These are phyloP conservation scores for Phytophthora pseudosyringae DNA, from an alignment of 352 stramenopile genomes.

Conservation along the genomic window DNA sequence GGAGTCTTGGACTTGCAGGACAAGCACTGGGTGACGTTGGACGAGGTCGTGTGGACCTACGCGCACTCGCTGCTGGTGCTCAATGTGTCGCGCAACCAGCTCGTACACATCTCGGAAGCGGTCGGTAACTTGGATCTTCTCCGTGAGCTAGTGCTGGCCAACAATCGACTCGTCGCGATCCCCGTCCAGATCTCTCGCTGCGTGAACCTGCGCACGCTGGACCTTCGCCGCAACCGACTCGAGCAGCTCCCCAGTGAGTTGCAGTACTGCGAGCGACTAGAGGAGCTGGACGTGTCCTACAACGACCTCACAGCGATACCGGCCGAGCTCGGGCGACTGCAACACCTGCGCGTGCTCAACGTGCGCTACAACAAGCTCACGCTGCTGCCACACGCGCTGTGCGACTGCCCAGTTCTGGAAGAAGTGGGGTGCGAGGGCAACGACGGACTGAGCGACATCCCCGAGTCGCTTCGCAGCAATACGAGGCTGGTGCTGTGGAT, in stretches of 20 bases:
- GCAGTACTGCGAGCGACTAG: slow-evolving; percentile 75
- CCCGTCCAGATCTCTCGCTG: slow-evolving; percentile 62
- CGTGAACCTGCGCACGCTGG: slow-evolving; percentile 70
- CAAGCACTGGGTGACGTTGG: slow-evolving; percentile 82
- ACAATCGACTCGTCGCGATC: slow-evolving; percentile 67
- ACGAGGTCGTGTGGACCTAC: slow-evolving; percentile 81
- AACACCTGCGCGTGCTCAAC: slow-evolving; percentile 65
- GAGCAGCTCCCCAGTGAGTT: slow-evolving; percentile 65
- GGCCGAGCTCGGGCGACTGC: slow-evolving; percentile 58
- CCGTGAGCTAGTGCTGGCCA: slow-evolving; percentile 62
- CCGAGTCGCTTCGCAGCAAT: slow-evolving; percentile 70
- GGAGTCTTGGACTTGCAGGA: slow-evolving; percentile 74
- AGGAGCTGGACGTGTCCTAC: slow-evolving; percentile 66
- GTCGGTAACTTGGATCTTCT: slow-evolving; percentile 72
- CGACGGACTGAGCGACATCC: slow-evolving; percentile 60
- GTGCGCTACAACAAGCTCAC: slow-evolving; percentile 80
- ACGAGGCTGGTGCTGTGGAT: slow-evolving; percentile 84
- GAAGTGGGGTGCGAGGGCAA: slow-evolving; percentile 69
- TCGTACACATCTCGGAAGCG: slow-evolving; percentile 63
- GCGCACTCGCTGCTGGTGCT: slow-evolving; percentile 70
- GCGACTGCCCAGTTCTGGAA: slow-evolving; percentile 65
- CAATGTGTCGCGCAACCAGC: slow-evolving; percentile 74
- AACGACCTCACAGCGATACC: slow-evolving; percentile 69
- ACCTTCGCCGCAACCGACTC: slow-evolving; percentile 74
- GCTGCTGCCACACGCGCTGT: slow-evolving; percentile 68